A percentile compares a stretch with the other conserved stretches of the same genome.
Conservation (phyloP, 306 rosid genomes). For the Delonix regia region DNA sequence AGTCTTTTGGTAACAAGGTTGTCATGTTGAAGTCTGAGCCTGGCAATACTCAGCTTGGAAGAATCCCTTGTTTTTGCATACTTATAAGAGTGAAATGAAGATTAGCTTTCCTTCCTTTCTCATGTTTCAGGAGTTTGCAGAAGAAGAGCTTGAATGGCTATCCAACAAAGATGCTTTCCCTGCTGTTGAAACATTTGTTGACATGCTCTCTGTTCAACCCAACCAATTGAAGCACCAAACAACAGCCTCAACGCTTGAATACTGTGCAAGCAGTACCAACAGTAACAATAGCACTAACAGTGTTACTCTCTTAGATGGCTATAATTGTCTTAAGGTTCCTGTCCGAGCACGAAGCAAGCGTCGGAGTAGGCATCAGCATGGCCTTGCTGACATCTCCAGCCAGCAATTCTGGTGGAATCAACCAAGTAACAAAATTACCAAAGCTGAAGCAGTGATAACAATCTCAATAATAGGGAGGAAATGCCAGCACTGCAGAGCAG, state of each 20-base stretch:
- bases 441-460: not conserved
- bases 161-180: slow-evolving; percentile 66
- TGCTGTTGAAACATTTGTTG: slow-evolving; percentile 45
- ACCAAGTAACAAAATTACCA: slow-evolving; percentile 1
- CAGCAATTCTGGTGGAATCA: slow-evolving; percentile 38
- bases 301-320: slow-evolving; percentile 44
- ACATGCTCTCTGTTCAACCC: slow-evolving; percentile 39
- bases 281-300: slow-evolving; percentile 22
- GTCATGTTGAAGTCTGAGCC: not conserved
- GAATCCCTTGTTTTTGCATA: not conserved
- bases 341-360: slow-evolving; percentile 50
- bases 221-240: slow-evolving; percentile 36
- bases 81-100: not conserved
- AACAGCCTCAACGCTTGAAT: slow-evolving; percentile 46
- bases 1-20: not conserved
- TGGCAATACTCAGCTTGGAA: not conserved
- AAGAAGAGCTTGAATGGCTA: slow-evolving; percentile 68
- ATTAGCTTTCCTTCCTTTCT: not conserved
- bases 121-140: slow-evolving; percentile 42
- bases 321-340: slow-evolving; percentile 42
- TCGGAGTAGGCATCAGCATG: slow-evolving; percentile 20
- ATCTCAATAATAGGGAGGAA: slow-evolving; percentile 39
- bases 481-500: slow-evolving; percentile 64
- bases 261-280: slow-evolving; percentile 2
- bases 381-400: slow-evolving; percentile 4